Percentiles rank a stretch among this genome's conserved stretches.
Conservation (phyloP, 176 grass and related monocot species). For the barley (Hordeum vulgare) region DNA sequence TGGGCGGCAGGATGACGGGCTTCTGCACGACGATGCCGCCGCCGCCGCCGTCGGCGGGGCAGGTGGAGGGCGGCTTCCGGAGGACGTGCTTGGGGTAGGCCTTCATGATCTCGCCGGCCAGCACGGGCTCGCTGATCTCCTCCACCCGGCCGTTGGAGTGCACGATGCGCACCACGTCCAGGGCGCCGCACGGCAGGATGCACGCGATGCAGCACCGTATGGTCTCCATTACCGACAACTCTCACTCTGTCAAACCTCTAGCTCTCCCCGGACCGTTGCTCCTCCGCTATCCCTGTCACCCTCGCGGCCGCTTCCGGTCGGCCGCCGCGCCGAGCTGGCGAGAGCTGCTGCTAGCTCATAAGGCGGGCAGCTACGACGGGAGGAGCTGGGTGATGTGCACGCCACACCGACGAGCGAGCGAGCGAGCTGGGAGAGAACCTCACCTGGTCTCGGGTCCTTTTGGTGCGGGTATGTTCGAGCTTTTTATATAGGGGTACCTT, state of each 20-base stretch:
- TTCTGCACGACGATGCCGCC: slow-evolving; percentile 46
- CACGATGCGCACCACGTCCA: slow-evolving; percentile 96
- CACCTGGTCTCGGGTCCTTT: slow-evolving; percentile 22
- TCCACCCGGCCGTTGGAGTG: slow-evolving; percentile 92
- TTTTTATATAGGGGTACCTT: slow-evolving; percentile 31
- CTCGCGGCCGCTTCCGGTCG: neutral
- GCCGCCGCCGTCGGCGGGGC: slow-evolving; percentile 32
- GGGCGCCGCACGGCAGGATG: slow-evolving; percentile 93
- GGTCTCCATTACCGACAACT: slow-evolving; percentile 43
- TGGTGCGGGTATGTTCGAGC: slow-evolving; percentile 32
- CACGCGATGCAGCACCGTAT: slow-evolving; percentile 98
- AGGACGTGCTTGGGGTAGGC: slow-evolving; percentile 88
- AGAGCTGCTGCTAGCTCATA: slow-evolving; percentile 38
- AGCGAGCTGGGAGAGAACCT: neutral
- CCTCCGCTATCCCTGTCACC: neutral
- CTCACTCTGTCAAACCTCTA: neutral
- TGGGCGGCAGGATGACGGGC: slow-evolving; percentile 69
- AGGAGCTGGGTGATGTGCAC: neutral
- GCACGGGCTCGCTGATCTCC: slow-evolving; percentile 73
- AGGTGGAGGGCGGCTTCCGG: slow-evolving; percentile 54
- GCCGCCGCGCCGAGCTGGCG: slow-evolving; percentile 1
- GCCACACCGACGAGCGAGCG: neutral
- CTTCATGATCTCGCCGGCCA: slow-evolving; percentile 89
- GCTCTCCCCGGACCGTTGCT: neutral
- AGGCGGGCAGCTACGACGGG: neutral